These are phyloP conservation scores for Beauveria brongniartii DNA, from an alignment of 2,329 filamentous ascomycete species.

Conservation along the genomic window DNA sequence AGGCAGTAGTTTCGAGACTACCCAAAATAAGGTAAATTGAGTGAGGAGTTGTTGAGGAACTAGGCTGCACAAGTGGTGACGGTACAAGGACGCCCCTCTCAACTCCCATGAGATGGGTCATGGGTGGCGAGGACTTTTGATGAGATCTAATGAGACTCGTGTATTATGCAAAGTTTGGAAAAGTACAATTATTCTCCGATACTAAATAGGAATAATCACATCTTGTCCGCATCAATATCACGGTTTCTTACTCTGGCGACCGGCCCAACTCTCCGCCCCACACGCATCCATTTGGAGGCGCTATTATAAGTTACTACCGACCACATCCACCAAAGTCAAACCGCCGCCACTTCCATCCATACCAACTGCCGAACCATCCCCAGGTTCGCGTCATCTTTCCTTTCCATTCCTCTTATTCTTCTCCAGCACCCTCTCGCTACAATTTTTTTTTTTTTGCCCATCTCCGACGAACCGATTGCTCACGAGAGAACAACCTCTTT, in stretches of 20 bases:
- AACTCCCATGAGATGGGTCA: background rate
- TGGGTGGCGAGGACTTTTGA: too few species aligned
- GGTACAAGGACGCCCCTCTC: background rate
- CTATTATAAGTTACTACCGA: too few species aligned
- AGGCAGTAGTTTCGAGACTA: constrained; percentile 24
- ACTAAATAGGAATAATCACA: too few species aligned
- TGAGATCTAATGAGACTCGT: too few species aligned
- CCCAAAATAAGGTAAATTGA: constrained; percentile 17
- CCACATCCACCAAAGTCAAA: background rate
- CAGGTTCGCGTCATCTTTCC: background rate
- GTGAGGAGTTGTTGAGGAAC: constrained; percentile 2
- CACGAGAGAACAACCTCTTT: too few species aligned
- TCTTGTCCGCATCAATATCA: too few species aligned
- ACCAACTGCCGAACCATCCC: background rate
- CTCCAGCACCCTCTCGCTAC: too few species aligned
- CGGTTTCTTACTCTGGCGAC: background rate
- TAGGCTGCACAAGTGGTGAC: background rate
- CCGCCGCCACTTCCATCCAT: background rate
- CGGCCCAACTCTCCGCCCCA: background rate
- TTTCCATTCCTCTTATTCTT: too few species aligned
- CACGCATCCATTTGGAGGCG: background rate
- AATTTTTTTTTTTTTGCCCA: background rate
- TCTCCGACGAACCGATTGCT: background rate
- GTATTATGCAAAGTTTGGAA: too few species aligned
- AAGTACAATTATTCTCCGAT: too few species aligned